phyloP scores from a whole-genome alignment of 192 early-diverging fungal genomes.

The Gonapodya prolifera region DNA sequence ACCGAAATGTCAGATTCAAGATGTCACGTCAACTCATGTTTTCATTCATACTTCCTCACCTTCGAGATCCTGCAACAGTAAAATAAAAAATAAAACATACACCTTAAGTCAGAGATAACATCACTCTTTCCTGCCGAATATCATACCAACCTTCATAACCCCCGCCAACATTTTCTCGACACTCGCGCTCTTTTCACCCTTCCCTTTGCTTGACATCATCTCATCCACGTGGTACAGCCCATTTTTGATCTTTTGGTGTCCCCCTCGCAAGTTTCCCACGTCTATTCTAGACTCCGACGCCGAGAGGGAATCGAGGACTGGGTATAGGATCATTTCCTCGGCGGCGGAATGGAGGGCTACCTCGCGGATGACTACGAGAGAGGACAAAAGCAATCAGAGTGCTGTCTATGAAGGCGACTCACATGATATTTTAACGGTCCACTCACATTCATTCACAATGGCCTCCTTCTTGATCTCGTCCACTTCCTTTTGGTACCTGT shows the following conservation, averaged over 20 bases:
- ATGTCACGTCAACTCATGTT: too few relatives aligned
- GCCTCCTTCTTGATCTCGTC: not conserved
- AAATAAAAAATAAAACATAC: too few relatives aligned
- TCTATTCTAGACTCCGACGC: not conserved
- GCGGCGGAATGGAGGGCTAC: not conserved
- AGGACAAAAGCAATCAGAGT: not conserved
- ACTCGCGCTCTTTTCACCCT: not conserved
- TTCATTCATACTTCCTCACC: not conserved
- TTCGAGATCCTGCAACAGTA: not conserved
- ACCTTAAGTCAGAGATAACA: too few relatives aligned
- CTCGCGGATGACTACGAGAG: not conserved
- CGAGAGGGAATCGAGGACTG: not conserved
- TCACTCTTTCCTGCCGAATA: not conserved
- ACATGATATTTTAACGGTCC: not conserved
- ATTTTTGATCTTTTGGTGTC: not conserved
- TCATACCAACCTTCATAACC: not conserved
- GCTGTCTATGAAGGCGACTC: not conserved
- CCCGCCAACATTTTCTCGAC: not conserved
- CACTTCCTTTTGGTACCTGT: not conserved
- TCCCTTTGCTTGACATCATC: not conserved
- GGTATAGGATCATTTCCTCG: not conserved
- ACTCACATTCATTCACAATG: not conserved
- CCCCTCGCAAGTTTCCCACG: not conserved
- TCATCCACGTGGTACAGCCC: not conserved
- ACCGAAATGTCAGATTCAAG: too few relatives aligned